Percentiles rank a stretch among this genome's conserved stretches.
Conservation (phyloP, 2,329 filamentous ascomycete species). For the Thermoascus crustaceus region DNA sequence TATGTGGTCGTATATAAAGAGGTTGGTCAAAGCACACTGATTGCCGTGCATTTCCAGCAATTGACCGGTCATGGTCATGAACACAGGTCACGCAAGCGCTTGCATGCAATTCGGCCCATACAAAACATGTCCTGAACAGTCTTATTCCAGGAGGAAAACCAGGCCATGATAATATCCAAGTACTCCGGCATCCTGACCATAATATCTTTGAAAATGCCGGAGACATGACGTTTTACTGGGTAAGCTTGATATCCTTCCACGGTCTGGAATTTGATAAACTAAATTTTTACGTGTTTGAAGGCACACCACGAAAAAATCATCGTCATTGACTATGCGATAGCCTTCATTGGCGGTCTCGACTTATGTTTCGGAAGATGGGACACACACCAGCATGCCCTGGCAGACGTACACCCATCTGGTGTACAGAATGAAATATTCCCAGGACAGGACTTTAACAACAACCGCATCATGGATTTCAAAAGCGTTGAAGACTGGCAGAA, state of each 20-base stretch:
- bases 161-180: constrained; percentile 77
- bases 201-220: constrained; percentile 88
- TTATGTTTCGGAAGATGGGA: constrained; percentile 97
- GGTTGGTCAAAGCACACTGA: no score
- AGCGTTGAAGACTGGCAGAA: constrained; percentile 85
- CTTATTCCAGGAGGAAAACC: constrained; percentile 74
- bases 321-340: constrained; percentile 81
- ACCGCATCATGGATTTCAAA: constrained; percentile 91
- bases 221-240: constrained; percentile 95
- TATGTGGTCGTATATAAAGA: constrained; percentile 71
- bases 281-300: constrained; percentile 23
- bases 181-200: constrained; percentile 90
- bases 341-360: constrained; percentile 90
- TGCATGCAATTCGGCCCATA: constrained; percentile 88
- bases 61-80: no score
- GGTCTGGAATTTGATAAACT: background rate
- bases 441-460: constrained; percentile 97
- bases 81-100: constrained; percentile 61
- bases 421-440: constrained; percentile 81
- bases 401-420: constrained; percentile 80
- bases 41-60: no score
- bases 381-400: constrained; percentile 69
- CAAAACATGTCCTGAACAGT: constrained; percentile 72
- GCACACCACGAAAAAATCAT: constrained; percentile 98
- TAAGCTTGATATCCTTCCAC: constrained; percentile 13